Percentiles rank a stretch among this genome's conserved stretches.
Conservation (phyloP, 78 protist genomes). For the Tieghemostelium lacteum region DNA sequence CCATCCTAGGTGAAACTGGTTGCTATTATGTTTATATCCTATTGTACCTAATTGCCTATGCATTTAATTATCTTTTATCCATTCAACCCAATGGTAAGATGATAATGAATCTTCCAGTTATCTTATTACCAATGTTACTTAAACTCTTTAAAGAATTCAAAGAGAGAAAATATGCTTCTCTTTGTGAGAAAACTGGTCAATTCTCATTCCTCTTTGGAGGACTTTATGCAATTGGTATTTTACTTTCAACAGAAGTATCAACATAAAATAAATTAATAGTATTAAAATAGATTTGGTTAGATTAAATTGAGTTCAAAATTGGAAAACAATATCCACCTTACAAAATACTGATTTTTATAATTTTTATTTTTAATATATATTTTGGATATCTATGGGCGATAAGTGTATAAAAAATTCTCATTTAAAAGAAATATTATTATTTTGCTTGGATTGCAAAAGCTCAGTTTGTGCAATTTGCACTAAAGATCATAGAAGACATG, state of each 20-base stretch:
- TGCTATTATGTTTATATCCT: slow-evolving; percentile 16
- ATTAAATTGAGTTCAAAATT: no score
- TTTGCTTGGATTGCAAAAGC: no score
- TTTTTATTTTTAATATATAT: no score
- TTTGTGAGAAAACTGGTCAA: slow-evolving; percentile 24
- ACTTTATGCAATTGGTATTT: slow-evolving; percentile 33
- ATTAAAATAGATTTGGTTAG: no score
- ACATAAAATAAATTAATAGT: neutral
- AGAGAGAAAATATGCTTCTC: neutral
- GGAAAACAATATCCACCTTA: no score
- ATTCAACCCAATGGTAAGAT: neutral
- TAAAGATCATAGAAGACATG: no score
- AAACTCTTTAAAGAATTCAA: slow-evolving; percentile 17
- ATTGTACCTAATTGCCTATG: slow-evolving; percentile 10
- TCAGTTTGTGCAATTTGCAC: no score
- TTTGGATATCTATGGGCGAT: no score
- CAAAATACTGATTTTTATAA: no score
- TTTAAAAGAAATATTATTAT: no score
- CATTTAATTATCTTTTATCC: neutral
- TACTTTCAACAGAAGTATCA: neutral
- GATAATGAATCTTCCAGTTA: slow-evolving; percentile 16
- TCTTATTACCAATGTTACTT: slow-evolving; percentile 27
- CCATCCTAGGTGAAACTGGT: slow-evolving; percentile 16
- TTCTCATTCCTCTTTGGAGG: slow-evolving; percentile 63
- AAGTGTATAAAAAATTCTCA: no score